These are phyloP conservation scores for Cercospora beticola DNA, from an alignment of 2,329 filamentous ascomycete genomes.

Conservation along the genomic window DNA sequence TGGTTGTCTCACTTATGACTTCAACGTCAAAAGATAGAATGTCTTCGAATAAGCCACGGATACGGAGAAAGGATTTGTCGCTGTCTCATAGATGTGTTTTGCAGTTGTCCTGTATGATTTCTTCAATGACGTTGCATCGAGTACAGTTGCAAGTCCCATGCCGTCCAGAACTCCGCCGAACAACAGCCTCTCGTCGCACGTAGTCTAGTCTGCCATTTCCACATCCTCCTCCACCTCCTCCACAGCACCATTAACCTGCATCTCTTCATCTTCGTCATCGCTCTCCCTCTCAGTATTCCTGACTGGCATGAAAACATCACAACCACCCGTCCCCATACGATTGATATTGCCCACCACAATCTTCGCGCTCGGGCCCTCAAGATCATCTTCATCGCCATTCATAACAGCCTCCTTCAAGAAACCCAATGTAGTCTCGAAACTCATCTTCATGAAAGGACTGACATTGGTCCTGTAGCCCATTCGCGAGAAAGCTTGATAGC, in stretches of 20 bases:
- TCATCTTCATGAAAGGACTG: constrained; percentile 97
- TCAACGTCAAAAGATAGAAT: too few species aligned
- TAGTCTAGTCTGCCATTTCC: constrained; percentile 24
- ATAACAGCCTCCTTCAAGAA: constrained; percentile 91
- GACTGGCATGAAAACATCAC: constrained; percentile 70
- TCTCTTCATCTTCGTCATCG: constrained; percentile 14
- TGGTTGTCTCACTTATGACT: too few species aligned
- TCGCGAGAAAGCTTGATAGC: constrained; percentile 88
- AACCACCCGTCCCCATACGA: constrained; percentile 83
- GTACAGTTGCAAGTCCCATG: too few species aligned
- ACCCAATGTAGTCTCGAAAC: constrained; percentile 93
- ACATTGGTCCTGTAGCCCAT: constrained; percentile 83
- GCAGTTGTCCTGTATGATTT: too few species aligned
- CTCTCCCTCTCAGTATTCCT: constrained; percentile 16
- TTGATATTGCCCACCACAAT: constrained; percentile 84
- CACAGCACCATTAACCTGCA: neutral
- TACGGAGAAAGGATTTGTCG: too few species aligned
- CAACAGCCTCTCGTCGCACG: neutral
- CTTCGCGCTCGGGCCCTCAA: constrained; percentile 79
- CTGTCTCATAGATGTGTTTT: too few species aligned
- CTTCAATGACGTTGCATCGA: too few species aligned
- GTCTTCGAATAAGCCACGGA: too few species aligned
- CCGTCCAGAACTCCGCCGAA: neutral
- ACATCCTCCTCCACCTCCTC: constrained; percentile 24
- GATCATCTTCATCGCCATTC: constrained; percentile 85